These are phyloP conservation scores for Aspergillus ustus DNA, from an alignment of 2,329 filamentous ascomycete species.

Conservation along the genomic window DNA sequence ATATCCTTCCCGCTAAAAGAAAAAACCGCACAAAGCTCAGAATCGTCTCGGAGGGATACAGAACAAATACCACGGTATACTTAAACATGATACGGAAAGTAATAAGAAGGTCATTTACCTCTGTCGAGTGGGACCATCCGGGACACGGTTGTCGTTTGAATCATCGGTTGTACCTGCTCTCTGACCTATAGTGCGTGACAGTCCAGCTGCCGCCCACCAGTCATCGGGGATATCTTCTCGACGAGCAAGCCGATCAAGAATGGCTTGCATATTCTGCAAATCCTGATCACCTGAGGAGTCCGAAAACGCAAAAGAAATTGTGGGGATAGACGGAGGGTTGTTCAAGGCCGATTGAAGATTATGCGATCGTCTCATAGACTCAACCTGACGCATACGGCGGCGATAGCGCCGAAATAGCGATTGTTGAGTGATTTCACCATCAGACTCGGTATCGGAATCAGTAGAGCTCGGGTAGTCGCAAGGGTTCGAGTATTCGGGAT, in stretches of 20 bases:
- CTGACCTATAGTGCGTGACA: conserved; percentile 59
- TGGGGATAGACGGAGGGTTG: conserved; percentile 40
- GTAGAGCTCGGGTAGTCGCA: conserved; percentile 44
- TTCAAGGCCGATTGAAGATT: conserved; percentile 38
- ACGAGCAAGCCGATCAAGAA: conserved; percentile 71
- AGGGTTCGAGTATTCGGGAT: conserved; percentile 41
- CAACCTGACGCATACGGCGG: conserved; percentile 24
- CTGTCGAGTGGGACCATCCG: conserved; percentile 23
- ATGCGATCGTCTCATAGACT: conserved; percentile 28
- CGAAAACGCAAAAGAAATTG: conserved; percentile 37
- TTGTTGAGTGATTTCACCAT: conserved; percentile 30
- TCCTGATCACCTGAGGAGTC: conserved; percentile 39
- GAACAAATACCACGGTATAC: conserved; percentile 12
- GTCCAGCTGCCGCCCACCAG: conserved; percentile 76
- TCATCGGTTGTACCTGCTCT: conserved; percentile 34
- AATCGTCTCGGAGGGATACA: conserved; percentile 3
- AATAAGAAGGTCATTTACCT: conserved; percentile 15
- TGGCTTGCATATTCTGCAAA: conserved; percentile 70
- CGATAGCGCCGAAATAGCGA: conserved; percentile 27
- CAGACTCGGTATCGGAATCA: conserved; percentile 41
- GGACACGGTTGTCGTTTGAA: conserved; percentile 24
- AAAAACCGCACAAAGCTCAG: conserved; percentile 1
- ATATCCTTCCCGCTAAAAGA: conserved; percentile 20
- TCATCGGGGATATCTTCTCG: conserved; percentile 79
- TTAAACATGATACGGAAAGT: conserved; percentile 23